Conservation (phyloP, 257 asterid species). For the Plectranthus barbatus region DNA sequence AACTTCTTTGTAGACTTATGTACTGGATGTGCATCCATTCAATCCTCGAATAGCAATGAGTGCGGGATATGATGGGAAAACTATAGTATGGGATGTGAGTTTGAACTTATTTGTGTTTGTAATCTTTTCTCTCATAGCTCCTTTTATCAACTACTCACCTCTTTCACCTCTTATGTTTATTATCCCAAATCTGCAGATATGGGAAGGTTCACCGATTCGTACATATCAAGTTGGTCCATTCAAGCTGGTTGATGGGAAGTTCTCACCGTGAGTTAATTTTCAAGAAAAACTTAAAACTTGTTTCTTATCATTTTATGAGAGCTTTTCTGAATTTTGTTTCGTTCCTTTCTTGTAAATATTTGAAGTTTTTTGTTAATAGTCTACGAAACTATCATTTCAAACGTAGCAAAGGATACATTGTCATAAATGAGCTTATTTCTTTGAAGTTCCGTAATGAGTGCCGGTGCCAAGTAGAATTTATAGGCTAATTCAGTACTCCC, state of each 20-base stretch:
- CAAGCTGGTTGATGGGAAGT: slow-evolving; percentile 93
- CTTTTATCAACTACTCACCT: slow-evolving; percentile 8
- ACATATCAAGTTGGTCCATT: slow-evolving; percentile 74
- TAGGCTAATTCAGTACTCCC: not conserved
- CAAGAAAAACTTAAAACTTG: not conserved
- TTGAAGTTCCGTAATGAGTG: not conserved
- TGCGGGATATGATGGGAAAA: slow-evolving; percentile 98
- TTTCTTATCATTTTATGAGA: slow-evolving; percentile 6
- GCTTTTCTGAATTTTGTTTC: not conserved
- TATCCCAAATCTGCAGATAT: slow-evolving; percentile 44
- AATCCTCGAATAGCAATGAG: slow-evolving; percentile 99
- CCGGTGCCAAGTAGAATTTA: not conserved
- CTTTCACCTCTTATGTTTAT: not conserved
- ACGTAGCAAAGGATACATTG: not conserved
- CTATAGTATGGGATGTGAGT: slow-evolving; percentile 98
- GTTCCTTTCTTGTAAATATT: not conserved
- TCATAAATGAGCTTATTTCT: not conserved
- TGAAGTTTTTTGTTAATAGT: not conserved
- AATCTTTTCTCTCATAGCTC: slow-evolving; percentile 6
- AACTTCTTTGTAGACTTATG: slow-evolving; percentile 61
- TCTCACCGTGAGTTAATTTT: slow-evolving; percentile 82
- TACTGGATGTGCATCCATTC: slow-evolving; percentile 93
- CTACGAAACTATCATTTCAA: not conserved
- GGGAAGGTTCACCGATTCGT: slow-evolving; percentile 92
- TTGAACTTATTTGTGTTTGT: slow-evolving; percentile 4